Evolutionary conservation across 805 yeast genomes (phyloP), one percentile per base, ranked within the genome.

Genomic region (Lipomyces yamadae): DNA sequence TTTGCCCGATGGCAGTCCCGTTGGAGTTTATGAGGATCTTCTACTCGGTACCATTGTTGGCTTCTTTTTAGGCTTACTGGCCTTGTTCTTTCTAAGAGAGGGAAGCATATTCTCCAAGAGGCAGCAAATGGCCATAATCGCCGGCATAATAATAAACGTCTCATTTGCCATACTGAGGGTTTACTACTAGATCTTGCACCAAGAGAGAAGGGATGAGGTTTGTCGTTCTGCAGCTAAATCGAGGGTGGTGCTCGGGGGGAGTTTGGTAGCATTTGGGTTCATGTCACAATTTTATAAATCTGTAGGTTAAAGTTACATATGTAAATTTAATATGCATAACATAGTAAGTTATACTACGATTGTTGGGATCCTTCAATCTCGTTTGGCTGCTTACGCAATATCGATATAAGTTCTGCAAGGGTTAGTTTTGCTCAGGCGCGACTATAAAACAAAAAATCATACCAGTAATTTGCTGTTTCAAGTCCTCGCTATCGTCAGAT

Each of bases 11-110:
- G 70, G 72, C 4, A 72, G 79, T 37, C 76, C 80, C 66, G 81
- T 83, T 54, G 83, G 84, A 56, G 90, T 90, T 72, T 86, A 84
- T 67, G 72, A 74, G 33, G 94, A 89, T 73, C 79, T 91, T 57
- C 77, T 91, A 42, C 69, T 90, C 39, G 96, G 96, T 2, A 83
- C 91, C 2, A 75, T 87, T 35, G 78, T 90, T 10, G 98, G 98
- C 0, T 86, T 88, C 69, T 85, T 88, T 61, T 78, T 91, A 35
- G 98, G 98, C 0, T 84, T 89, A 0, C 79, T 89, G 63, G 87
- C 91, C 4, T 76, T 92, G 24, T 83, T 92, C 62, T 75, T 92
- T 54, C 70, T 88, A 64, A 84, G 84, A 67, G 84, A 63, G 73
- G 87, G 71, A 87, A 88, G 68, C 70, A 76, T 54, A 58, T 88